phyloP scores from a whole-genome alignment of 495 filamentous ascomycete species.

The Talaromyces wortmannii region DNA sequence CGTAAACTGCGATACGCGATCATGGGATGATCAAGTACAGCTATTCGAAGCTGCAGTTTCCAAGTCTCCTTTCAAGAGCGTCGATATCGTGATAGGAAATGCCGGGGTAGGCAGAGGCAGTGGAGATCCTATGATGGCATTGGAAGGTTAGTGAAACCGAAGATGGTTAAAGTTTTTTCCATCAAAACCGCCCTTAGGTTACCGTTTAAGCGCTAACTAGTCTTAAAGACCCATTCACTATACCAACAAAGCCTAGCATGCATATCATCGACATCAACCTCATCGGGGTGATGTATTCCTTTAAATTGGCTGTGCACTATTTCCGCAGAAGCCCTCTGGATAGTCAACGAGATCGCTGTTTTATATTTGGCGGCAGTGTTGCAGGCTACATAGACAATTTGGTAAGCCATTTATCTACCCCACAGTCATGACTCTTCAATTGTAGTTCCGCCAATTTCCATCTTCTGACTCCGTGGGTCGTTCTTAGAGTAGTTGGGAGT shows the following conservation, averaged over 20 bases:
- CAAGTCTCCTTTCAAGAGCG: not conserved
- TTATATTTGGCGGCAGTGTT: constrained; percentile 26
- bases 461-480: no score
- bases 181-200: not conserved
- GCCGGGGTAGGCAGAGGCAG: constrained; percentile 28
- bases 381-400: constrained; percentile 21
- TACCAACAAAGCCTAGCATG: constrained; percentile 27
- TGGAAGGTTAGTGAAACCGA: constrained; percentile 25
- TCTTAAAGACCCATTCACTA: constrained; percentile 20
- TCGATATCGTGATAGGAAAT: constrained; percentile 19
- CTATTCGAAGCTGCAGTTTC: not conserved
- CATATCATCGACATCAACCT: constrained; percentile 36
- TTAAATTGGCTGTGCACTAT: constrained; percentile 36
- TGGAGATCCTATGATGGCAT: constrained; percentile 20
- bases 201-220: not conserved
- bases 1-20: not conserved
- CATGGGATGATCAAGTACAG: not conserved
- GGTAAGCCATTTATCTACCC: no score
- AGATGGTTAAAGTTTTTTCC: not conserved
- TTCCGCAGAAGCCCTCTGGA: constrained; percentile 27
- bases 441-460: no score
- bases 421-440: no score
- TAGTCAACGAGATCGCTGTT: constrained; percentile 21
- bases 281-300: constrained; percentile 29
- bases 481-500: constrained; percentile 26